phyloP scores from a whole-genome alignment of 2,329 filamentous ascomycete species.

The Thelonectria discophora region DNA sequence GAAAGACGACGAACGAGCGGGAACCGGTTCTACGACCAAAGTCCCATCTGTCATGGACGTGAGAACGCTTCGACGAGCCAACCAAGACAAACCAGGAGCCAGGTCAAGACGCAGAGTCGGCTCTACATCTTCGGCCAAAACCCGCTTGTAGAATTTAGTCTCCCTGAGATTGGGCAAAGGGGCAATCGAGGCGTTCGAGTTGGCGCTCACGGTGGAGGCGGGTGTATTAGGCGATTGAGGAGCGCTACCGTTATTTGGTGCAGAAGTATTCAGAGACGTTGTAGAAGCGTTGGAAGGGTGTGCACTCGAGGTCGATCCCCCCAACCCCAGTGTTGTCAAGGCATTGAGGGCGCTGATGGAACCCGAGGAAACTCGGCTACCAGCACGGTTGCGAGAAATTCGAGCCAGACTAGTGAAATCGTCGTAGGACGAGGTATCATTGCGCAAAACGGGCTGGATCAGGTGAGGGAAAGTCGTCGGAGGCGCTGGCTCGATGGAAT shows the following conservation, averaged over 20 bases:
- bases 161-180: slow-evolving; percentile 78
- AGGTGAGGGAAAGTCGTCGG: slow-evolving; percentile 82
- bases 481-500: slow-evolving; percentile 58
- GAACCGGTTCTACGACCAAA: slow-evolving; percentile 88
- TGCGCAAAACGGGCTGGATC: slow-evolving; percentile 82
- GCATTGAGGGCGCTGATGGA: slow-evolving; percentile 64
- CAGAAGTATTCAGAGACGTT: slow-evolving; percentile 62
- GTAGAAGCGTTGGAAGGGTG: slow-evolving; percentile 68
- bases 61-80: slow-evolving; percentile 85
- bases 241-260: slow-evolving; percentile 59
- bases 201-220: slow-evolving; percentile 60
- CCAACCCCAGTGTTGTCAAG: slow-evolving; percentile 53
- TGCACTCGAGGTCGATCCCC: slow-evolving; percentile 57
- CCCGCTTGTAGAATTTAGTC: slow-evolving; percentile 92
- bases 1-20: slow-evolving; percentile 64
- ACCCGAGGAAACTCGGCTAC: slow-evolving; percentile 75
- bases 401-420: slow-evolving; percentile 85
- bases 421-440: slow-evolving; percentile 80
- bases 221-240: slow-evolving; percentile 68
- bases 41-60: slow-evolving; percentile 85
- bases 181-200: slow-evolving; percentile 48
- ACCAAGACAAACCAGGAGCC: slow-evolving; percentile 91
- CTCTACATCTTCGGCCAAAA: slow-evolving; percentile 89
- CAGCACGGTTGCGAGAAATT: slow-evolving; percentile 67
- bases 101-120: slow-evolving; percentile 89